A percentile compares a stretch with the other conserved stretches of the same genome.
Evolutionary conservation across 345 rosid genomes (phyloP).

Genomic region (Hibiscus trionum): DNA sequence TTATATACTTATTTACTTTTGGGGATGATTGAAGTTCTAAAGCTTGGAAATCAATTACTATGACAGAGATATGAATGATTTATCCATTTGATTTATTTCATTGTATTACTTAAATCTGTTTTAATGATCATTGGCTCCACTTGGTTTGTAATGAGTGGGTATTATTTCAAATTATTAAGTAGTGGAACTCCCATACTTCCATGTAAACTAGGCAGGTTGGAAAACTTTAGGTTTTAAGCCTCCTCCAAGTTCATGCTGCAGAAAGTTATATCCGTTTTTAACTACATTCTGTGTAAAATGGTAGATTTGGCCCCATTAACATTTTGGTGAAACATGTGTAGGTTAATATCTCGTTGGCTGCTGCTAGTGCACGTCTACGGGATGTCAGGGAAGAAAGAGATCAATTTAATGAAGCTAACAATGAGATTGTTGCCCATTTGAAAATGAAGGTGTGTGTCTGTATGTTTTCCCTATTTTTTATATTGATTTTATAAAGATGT

Average conservation of each 20-base stretch:
- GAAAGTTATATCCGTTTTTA: not conserved
- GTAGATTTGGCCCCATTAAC: not conserved
- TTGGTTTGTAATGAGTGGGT: not conserved
- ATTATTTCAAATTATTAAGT: not conserved
- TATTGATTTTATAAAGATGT: constrained; percentile 1
- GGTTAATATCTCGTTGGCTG: constrained; percentile 88
- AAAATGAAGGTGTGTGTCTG: constrained; percentile 52
- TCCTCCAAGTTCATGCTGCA: not conserved
- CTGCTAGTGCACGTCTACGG: constrained; percentile 73
- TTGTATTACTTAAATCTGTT: not conserved
- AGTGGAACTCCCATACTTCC: not conserved
- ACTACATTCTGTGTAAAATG: not conserved
- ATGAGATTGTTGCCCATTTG: constrained; percentile 74
- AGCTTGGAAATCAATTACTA: not conserved
- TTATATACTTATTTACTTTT: not conserved
- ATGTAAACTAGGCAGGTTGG: not conserved
- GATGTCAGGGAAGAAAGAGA: constrained; percentile 79
- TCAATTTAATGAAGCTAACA: constrained; percentile 91
- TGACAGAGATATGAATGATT: not conserved
- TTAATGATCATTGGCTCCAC: not conserved
- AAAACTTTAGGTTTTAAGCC: not conserved
- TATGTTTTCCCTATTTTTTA: not conserved
- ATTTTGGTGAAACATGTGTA: constrained; percentile 20
- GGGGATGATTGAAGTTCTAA: not conserved
- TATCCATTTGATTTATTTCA: not conserved